Conservation (phyloP, 345 rosid genomes). For the Salix arbutifolia region DNA sequence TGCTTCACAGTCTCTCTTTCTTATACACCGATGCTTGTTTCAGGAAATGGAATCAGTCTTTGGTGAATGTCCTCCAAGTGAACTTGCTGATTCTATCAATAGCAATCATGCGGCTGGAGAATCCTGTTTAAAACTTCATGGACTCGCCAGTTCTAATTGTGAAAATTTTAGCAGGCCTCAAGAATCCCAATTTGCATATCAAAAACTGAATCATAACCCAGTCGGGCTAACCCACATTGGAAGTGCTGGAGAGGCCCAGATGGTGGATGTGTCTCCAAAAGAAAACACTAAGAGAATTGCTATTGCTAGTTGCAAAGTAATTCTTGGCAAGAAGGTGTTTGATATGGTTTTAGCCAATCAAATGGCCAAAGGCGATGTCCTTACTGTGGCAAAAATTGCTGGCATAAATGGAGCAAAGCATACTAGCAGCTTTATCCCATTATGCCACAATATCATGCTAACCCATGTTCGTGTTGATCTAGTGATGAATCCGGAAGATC, state of each 20-base stretch:
- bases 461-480: constrained; percentile 68
- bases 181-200: not conserved
- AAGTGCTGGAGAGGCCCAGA: constrained; percentile 67
- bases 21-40: not conserved
- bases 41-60: constrained; percentile 85
- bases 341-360: constrained; percentile 77
- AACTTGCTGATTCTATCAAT: constrained; percentile 33
- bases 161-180: not conserved
- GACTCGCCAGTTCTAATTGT: not conserved
- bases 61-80: constrained; percentile 60
- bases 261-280: constrained; percentile 92
- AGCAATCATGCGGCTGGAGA: constrained; percentile 23
- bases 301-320: constrained; percentile 68
- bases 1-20: not conserved
- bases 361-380: constrained; percentile 92
- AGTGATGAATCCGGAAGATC: constrained; percentile 51
- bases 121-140: constrained; percentile 20
- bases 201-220: constrained; percentile 7
- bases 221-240: constrained; percentile 58
- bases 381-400: constrained; percentile 83
- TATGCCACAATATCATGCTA: constrained; percentile 78
- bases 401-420: constrained; percentile 88
- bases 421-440: constrained; percentile 74
- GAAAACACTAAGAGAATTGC: constrained; percentile 63
- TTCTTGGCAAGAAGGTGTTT: constrained; percentile 63